Conservation (phyloP, 192 early-diverging fungal species). For the Spizellomyces sp. region DNA sequence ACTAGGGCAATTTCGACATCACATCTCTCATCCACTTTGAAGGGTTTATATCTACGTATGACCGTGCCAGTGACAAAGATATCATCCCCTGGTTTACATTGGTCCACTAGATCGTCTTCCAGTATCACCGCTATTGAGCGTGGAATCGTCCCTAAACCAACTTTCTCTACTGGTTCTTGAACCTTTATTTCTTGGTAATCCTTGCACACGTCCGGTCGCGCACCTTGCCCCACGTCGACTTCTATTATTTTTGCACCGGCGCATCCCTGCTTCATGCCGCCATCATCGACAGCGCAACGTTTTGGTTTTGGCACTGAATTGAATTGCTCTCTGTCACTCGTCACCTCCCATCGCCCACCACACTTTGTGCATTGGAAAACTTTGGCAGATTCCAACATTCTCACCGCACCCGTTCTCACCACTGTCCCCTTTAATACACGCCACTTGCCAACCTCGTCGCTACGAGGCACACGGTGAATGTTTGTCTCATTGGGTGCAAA, state of each 20-base stretch:
- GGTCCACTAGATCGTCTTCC: constrained; percentile 92
- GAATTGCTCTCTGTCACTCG: constrained; percentile 68
- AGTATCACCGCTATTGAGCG: constrained; percentile 49
- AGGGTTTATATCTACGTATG: constrained; percentile 59
- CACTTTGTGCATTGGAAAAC: constrained; percentile 60
- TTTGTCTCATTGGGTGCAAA: constrained; percentile 22
- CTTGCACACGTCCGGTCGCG: constrained; percentile 47
- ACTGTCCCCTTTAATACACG: constrained; percentile 67
- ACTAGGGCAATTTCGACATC: constrained; percentile 64
- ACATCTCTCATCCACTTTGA: constrained; percentile 51
- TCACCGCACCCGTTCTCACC: constrained; percentile 64
- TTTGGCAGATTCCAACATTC: constrained; percentile 67
- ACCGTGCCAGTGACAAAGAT: constrained; percentile 54
- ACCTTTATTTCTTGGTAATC: constrained; percentile 84
- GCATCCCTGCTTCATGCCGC: not conserved
- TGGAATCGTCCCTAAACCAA: constrained; percentile 64
- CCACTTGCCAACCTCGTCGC: constrained; percentile 60
- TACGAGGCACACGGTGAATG: constrained; percentile 58
- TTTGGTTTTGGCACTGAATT: constrained; percentile 59
- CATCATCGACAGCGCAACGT: constrained; percentile 45
- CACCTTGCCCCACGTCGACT: not conserved
- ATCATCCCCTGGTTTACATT: constrained; percentile 76
- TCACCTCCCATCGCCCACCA: constrained; percentile 54
- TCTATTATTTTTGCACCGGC: not conserved
- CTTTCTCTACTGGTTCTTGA: constrained; percentile 68